A percentile compares a stretch with the other conserved stretches of the same genome.
Evolutionary conservation across 768 basidiomycete species (phyloP).

Genomic region (Tricholoma flavovirens): DNA sequence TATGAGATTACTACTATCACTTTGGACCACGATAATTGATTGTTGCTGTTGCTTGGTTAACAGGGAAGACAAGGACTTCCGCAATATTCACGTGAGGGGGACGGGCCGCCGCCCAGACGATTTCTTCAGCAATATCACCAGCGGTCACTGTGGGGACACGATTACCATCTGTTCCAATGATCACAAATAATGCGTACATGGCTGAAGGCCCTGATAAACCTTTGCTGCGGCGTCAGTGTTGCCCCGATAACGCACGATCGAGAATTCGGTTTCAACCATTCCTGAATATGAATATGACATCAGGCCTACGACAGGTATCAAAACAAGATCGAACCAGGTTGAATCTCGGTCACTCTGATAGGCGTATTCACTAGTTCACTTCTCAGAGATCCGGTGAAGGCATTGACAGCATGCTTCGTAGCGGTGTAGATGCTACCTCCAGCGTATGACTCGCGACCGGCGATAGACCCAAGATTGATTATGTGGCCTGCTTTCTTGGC

Average conservation of each 20-base stretch:
- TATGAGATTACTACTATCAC: slow-evolving; percentile 11
- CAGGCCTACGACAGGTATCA: slow-evolving; percentile 10
- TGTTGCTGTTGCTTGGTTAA: slow-evolving; percentile 70
- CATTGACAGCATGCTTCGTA: slow-evolving; percentile 80
- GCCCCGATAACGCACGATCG: slow-evolving; percentile 83
- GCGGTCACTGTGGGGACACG: slow-evolving; percentile 58
- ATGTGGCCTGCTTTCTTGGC: slow-evolving; percentile 74
- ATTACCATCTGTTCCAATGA: background rate
- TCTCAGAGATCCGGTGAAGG: slow-evolving; percentile 79
- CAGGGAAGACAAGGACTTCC: slow-evolving; percentile 70
- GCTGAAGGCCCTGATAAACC: slow-evolving; percentile 86
- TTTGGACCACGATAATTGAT: slow-evolving; percentile 51
- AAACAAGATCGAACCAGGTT: slow-evolving; percentile 57
- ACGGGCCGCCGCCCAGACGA: slow-evolving; percentile 92
- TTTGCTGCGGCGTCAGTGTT: slow-evolving; percentile 77
- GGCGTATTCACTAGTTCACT: slow-evolving; percentile 88
- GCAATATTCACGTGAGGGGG: slow-evolving; percentile 92
- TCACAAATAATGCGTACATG: slow-evolving; percentile 51
- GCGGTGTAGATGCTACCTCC: slow-evolving; percentile 94
- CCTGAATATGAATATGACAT: slow-evolving; percentile 39
- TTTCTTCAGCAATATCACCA: slow-evolving; percentile 93
- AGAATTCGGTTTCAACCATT: slow-evolving; percentile 92
- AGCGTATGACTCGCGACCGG: slow-evolving; percentile 81
- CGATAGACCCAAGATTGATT: slow-evolving; percentile 94
- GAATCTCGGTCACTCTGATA: slow-evolving; percentile 91